A percentile compares a stretch with the other conserved stretches of the same genome.
phyloP scores from a whole-genome alignment of 208 protist genomes.

The Leishmania tarentolae region DNA sequence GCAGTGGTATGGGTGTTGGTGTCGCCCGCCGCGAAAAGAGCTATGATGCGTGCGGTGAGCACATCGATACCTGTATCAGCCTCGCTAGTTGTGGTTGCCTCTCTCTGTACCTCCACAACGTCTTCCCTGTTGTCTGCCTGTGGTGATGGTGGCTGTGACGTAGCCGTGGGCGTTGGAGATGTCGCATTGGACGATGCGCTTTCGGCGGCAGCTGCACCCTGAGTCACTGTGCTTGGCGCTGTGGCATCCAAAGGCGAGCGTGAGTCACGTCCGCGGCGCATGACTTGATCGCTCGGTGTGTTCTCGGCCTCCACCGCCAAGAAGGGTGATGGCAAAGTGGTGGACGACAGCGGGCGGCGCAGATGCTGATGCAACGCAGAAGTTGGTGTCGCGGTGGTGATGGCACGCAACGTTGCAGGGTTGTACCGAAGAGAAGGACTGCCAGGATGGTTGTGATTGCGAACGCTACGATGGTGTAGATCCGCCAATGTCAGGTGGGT shows the following conservation, averaged over 20 bases:
- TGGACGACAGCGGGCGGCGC: neutral
- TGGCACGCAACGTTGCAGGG: neutral
- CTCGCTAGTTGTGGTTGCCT: neutral
- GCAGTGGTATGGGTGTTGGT: neutral
- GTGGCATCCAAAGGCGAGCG: slow-evolving; percentile 7
- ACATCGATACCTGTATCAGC: slow-evolving; percentile 10
- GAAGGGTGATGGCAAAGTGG: neutral
- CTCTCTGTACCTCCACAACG: neutral
- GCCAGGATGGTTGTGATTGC: neutral
- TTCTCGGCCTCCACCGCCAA: neutral
- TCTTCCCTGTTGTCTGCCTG: neutral
- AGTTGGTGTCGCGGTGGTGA: neutral
- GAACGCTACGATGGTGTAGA: neutral
- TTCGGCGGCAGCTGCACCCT: neutral
- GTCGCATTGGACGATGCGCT: neutral
- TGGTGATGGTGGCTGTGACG: neutral
- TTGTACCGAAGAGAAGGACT: neutral
- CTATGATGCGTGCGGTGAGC: slow-evolving; percentile 37
- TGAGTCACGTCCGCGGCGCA: slow-evolving; percentile 23
- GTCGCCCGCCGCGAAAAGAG: slow-evolving; percentile 32
- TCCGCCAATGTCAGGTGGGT: neutral
- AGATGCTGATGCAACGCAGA: neutral
- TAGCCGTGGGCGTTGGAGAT: neutral
- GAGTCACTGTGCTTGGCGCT: neutral
- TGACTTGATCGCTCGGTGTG: slow-evolving; percentile 27